These are phyloP conservation scores for Candida xiaguanensis DNA, from an alignment of 805 yeast genomes.

Conservation along the genomic window DNA sequence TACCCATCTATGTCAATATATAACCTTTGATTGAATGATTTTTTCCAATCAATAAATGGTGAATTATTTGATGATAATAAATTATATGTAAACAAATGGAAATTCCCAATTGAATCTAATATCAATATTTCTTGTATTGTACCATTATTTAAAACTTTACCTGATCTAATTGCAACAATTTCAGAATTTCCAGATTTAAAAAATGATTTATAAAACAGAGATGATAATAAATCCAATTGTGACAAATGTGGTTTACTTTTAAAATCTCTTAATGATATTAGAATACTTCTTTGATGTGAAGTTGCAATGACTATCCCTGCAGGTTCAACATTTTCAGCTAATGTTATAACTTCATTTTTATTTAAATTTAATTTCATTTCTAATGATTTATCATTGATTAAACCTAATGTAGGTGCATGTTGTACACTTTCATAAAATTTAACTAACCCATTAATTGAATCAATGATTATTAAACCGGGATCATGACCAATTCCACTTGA, in stretches of 20 bases:
- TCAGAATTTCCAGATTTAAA: constrained; percentile 27
- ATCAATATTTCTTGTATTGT: constrained; percentile 37
- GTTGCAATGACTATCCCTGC: constrained; percentile 74
- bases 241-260: constrained; percentile 56
- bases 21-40: constrained; percentile 30
- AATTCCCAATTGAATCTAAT: constrained; percentile 44
- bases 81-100: constrained; percentile 27
- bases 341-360: constrained; percentile 53
- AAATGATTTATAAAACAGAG: constrained; percentile 8
- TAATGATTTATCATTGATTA: constrained; percentile 44
- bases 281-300: constrained; percentile 59
- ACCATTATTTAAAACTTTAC: constrained; percentile 49
- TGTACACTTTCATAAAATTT: constrained; percentile 73
- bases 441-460: constrained; percentile 54
- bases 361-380: constrained; percentile 39
- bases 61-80: constrained; percentile 24
- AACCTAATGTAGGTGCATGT: constrained; percentile 62
- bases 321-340: constrained; percentile 62
- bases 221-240: constrained; percentile 27
- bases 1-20: constrained; percentile 38
- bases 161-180: constrained; percentile 57
- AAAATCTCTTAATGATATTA: constrained; percentile 62
- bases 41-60: constrained; percentile 23
- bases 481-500: constrained; percentile 44
- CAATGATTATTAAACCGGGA: constrained; percentile 72